Base-by-base conservation (phyloP, 768 basidiomycete genomes). In the Amanita pallidorosea region DNA sequence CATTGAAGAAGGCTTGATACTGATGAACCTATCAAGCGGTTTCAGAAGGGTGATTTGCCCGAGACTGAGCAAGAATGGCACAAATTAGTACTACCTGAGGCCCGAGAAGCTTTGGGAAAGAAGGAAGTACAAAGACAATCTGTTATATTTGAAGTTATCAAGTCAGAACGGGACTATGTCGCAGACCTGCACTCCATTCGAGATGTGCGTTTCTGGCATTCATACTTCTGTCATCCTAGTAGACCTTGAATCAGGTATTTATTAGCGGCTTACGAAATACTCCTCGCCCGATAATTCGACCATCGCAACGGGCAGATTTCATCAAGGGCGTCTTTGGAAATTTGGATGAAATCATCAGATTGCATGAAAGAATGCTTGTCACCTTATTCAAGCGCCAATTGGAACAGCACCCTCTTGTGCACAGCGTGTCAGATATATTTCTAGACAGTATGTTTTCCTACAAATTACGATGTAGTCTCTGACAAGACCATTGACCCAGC, bases 91-190 rank as follows among this genome's bases (percentile, higher is more conserved):
- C 83, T 90, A 1, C 58, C 68, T n/a, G 79, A 79, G 57, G 80
- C 91, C 0, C 70, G 76, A 13, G 80, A 84, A 25, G 77, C 81
- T 0, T 66, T 98, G 2, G 81, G 83, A 22, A 80, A 83, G 60
- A 64, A 77, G 45, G 92, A 96, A 62, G 82, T 93, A 18, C 79
- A 85, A 52, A 76, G 93, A 41, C 93, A 97, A 63, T 87, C 81
- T 22, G 79, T 82, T 35, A 74, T 99, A 5, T 94, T 93, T 57
- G 94, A 98, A 62, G 67, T 95, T 20, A 83, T 97, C 65, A 85
- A 89, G 63, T 82, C 85, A 0, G 96, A 99, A 67, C 75, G 82
- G 55, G 85, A 91, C 53, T 97, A 96, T 62, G 85, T 92, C 9
- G 64, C 75, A 27, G 95, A 97, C 66, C 65, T 99, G 45, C 74